Base-by-base conservation (phyloP, 2,329 filamentous ascomycete genomes). In the Neopestalotiopsis rosae region DNA sequence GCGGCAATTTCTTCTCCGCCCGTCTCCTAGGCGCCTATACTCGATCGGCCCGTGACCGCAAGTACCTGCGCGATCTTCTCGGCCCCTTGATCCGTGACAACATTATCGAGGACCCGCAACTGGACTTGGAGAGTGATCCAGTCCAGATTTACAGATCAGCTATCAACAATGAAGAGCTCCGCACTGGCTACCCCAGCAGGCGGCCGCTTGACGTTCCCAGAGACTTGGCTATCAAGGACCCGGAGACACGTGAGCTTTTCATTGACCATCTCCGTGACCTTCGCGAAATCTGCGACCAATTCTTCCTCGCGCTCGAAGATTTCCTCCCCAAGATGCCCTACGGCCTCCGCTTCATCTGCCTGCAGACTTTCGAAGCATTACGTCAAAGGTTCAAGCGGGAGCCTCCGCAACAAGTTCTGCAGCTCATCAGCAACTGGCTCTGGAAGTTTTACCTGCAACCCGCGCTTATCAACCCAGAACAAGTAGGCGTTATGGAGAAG, bases 81-180 rank as follows among this genome's bases (percentile, higher is more conserved):
- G 94, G 94, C 0, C 91, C 93, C 1, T 81, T 99, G 62, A 92
- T 99, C 73, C 92, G 93, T 71, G 93, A 97, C 77, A 95, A 96
- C 77, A 94, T 99, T 75, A 91, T 98, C 67, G 96, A 97, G 67
- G 96, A 98, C 74, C 91, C 94, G 13, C 92, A 91, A 5, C 85
- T 99, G 42, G 95, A 99, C 78, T 86, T 99, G 32, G 96, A 99
- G 81, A 98, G 95, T 78, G 96, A 99, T 77, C 96, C 96, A 0
- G 92, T 98, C 85, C 95, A 98, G 75, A 99, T 99, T 68, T 98
- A 99, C 81, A 90, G 93, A 57, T 96, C 94, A 5, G 91, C 94
- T 14, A 97, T 99, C 82, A 98, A 97, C 83, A 97, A 99, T 75
- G 95, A 98, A 80, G 96, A 99, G 81, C 89, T 99, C 30, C 91